Evolutionary conservation across 2,329 filamentous ascomycete species (phyloP), one percentile per base, ranked within the genome.

Genomic region (Mariannaea sp.): DNA sequence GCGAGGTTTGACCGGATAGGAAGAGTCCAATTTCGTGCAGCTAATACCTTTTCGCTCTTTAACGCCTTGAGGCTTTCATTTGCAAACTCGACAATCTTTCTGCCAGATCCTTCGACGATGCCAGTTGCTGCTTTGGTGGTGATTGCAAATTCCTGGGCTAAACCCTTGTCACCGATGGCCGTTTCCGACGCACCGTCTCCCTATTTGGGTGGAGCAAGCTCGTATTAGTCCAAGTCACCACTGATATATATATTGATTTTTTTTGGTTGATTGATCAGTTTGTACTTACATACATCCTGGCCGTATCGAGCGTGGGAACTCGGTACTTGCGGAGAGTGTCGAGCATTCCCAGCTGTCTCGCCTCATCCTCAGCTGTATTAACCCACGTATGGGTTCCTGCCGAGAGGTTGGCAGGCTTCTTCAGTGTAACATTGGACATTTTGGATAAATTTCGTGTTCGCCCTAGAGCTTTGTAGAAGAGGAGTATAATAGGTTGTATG

Each of bases 331-430:
- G 24, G 16, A 39, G 38, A 5, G 17, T 8, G 14, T 38, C 19
- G 12, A 39, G 7, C 3, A 47, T 16, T 3, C 6, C 16, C 10
- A 39, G 30, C 13, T 30, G 24, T 12, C 26, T 3, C 8, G 19
- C 24, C 1, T 9, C 13, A 22, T 47, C 44, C 12, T 39, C 44
- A 8, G 17, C 8, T 10, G 29, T 35, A 14, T 17, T 14, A 22
- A 22, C 9, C 44, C 44, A 47, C 19, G 44, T 39, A n/a, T 47
- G 44, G 8, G 44, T 47, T 39, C 35, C 35, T 7, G 17, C 33
- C 20, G 33, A 33, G 22, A 47, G 14, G 10, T 14, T 16, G 33
- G 33, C 24, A n/a, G 44, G 33, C 44, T 22, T 30, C 12, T 32
- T 39, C 8, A 12, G 6, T 1, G 24, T 30, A 7, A 13, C 7